Base-by-base conservation (phyloP, 495 filamentous ascomycete species). In the Aspergillus hancockii region DNA sequence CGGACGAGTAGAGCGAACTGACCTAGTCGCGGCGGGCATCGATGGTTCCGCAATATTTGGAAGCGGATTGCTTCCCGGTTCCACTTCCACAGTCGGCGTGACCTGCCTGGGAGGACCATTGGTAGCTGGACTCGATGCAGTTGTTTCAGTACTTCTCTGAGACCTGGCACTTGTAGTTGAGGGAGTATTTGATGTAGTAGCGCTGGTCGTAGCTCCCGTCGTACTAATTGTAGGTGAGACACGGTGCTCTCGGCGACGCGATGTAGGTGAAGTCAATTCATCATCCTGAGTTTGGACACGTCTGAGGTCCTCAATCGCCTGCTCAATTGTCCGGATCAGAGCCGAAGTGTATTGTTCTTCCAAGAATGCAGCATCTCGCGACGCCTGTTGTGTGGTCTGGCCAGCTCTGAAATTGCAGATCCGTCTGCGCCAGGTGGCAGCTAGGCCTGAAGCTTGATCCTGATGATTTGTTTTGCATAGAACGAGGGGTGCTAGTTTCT, bases 381-480 rank as follows among this genome's bases (percentile, higher is more conserved):
- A 9, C 43, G 7, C 12, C 21, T 43, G 40, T 7, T n/a, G 2
- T 21, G 40, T n/a, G 1, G 16, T 8, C 40, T 9, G 43, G 19
- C 1, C 8, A 10, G 19, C 8, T 14, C 19, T 18, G 13, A 14
- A 47, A 19, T 12, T 23, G 9, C 16, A 19, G 6, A 47, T 3
- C 6, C 16, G 18, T 5, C n/a, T 54, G 14, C 8, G 13, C 71
- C 71, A 74, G 9, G 52, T 19, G 9, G 12, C 0, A 0, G 40
- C 47, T n/a, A 74, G 54, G 25, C 10, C 38, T 0, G 18, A 19
- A 7, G 71, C 67, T 49, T 74, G 67, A 8, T 16, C n/a, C 41
- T 69, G 67, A 45, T 74, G 71, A 12, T 50, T 66, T 3, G 57
- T 25, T 10, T 30, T 65, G 47, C 71, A 72, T 23, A 72, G 62